Evolutionary conservation across 2,329 filamentous ascomycete species (phyloP), one percentile per base, ranked within the genome.

Genomic region (Zymoseptoria ardabiliae): DNA sequence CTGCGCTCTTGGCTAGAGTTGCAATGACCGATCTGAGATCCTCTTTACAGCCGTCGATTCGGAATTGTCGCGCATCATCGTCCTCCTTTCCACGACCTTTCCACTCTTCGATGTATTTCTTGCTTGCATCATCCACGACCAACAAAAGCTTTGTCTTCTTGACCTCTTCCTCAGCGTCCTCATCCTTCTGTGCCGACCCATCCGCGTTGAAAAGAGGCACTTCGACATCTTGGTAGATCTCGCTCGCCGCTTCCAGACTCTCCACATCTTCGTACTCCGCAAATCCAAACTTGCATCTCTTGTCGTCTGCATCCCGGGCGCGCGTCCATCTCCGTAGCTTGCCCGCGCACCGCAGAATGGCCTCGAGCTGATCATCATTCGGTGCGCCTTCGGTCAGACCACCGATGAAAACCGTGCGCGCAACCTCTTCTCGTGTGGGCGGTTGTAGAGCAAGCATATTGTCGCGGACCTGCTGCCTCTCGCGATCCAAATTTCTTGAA

Each of bases 241-340:
- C 91, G 58, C 92, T 85, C 50, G 93, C 94, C 51, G 87, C 87
- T 72, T 88, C 86, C 66, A 99, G 80, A 65, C 91, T 93, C 74
- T 96, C 90, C 22, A 87, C 85, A 73, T 97, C 92, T 63, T 96
- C 93, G 74, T 89, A 99, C 75, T 97, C 89, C 61, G 93, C 94
- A 76, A 99, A 97, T 13, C 93, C 94, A 78, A 97, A 97, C 63
- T 87, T 88, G 75, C 88, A 87, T 58, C 86, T 86, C 76, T 93
- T 94, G 65, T 89, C 85, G 65, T 91, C 86, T n/a, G 88, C 85
- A 72, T 90, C 85, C 19, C 83, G 85, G 35, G 86, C 87, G 61
- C 90, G 81, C 63, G 92, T 91, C 91, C 92, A 99, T 68, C 91
- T 86, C 64, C 89, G 85, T 63, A 99, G 76, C 64, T 72, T 73